Conservation (phyloP, 495 filamentous ascomycete species). For the Penicillium nucicola region DNA sequence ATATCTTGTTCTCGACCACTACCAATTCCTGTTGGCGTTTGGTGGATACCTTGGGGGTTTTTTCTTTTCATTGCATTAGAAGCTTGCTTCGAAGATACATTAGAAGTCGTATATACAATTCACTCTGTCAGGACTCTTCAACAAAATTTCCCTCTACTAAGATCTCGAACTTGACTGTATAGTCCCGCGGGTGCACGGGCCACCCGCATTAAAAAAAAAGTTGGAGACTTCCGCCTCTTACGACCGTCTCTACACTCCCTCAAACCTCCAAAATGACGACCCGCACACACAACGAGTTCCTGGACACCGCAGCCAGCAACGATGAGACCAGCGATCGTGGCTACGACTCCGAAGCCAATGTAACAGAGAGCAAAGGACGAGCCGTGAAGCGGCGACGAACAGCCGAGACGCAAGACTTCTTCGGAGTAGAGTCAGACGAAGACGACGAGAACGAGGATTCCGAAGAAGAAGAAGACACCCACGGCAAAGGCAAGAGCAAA, state of each 20-base stretch:
- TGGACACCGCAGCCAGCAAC: conserved; percentile 66
- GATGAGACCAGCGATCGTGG: conserved; percentile 56
- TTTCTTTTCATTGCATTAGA: conserved; percentile 9
- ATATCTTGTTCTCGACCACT: background rate
- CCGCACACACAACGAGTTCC: conserved; percentile 72
- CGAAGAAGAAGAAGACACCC: conserved; percentile 9
- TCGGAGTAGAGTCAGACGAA: conserved; percentile 42
- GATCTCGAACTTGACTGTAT: background rate
- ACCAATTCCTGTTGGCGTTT: conserved; percentile 19
- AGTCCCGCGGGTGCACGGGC: conserved; percentile 18
- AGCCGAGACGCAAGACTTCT: conserved; percentile 41
- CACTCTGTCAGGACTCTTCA: background rate
- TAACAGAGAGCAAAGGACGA: conserved; percentile 61
- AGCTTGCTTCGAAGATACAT: conserved; percentile 12
- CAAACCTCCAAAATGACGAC: conserved; percentile 49
- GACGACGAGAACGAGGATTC: conserved; percentile 31
- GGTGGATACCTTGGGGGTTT: conserved; percentile 8
- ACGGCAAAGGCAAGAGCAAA: conserved; percentile 3
- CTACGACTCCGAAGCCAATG: conserved; percentile 66
- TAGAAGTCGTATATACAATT: conserved; percentile 8
- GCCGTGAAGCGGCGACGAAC: conserved; percentile 60
- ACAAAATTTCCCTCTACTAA: background rate
- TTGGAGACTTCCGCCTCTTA: conserved; percentile 10
- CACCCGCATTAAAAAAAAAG: conserved; percentile 24
- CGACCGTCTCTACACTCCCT: background rate